Evolutionary conservation across 2,329 filamentous ascomycete species (phyloP), one percentile per base, ranked within the genome.

Genomic region (Phymatotrichopsis omnivora): DNA sequence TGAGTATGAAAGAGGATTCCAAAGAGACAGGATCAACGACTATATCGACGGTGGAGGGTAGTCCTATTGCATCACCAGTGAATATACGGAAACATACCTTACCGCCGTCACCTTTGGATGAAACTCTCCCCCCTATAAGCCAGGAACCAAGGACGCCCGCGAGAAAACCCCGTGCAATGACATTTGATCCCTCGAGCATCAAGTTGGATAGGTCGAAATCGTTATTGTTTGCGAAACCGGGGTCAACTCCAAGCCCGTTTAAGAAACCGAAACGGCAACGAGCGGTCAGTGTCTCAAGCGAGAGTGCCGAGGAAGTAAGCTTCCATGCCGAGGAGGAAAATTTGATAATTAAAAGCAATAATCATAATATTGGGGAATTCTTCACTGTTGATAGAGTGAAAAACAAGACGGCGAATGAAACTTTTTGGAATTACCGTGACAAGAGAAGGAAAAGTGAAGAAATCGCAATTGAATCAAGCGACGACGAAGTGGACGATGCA

Each of bases 201-300:
- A 54, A 52, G 12, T 39, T 54, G 7, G 42, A 54, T 20, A 10
- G 20, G 16, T 36, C 45, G n/a, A 39, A 37, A 11, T 54, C 52
- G 25, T 20, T 54, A 27, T 40, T 54, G 24, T 54, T 54, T 31
- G 38, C 42, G 11, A 50, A 41, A 35, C 30, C 41, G n/a, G 48
- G 40, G 1, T 27, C 45, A 14, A 49, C 44, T 4, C 40, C 48
- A 5, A 42, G 45, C 12, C 48, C 40, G n/a, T 51, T 51, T 24
- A 36, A 41, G 27, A 48, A 37, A 16, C 36, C 45, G 7, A 45
- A 37, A 22, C 23, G 33, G 7, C 8, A 17, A 2, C 34, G 22
- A 12, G 14, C 28, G 20, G 24, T 28, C 16, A 27, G 40, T 25
- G 24, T 25, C 8, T 30, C 40, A 7, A 29, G 29, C 17, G 42